Percentiles rank a stretch among this genome's conserved stretches.
Evolutionary conservation across 768 basidiomycete species (phyloP).

Genomic region (Lactifluus subvellereus): DNA sequence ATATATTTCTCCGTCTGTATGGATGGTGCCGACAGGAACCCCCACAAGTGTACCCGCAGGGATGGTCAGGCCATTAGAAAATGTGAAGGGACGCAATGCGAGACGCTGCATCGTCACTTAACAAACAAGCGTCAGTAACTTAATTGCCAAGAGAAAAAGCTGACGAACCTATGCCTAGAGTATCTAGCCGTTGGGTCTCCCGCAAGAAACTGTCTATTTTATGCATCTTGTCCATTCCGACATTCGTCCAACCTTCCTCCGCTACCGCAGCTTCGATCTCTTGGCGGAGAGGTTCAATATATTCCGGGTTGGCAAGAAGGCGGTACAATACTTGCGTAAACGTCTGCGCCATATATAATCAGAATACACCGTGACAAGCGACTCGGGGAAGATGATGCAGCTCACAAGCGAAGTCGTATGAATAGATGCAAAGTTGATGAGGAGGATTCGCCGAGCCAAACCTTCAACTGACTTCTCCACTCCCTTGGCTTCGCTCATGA

Average conservation of each 20-base stretch:
- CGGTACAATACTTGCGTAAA: conserved; percentile 21
- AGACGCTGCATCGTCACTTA: conserved; percentile 24
- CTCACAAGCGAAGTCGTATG: conserved; percentile 34
- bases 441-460: conserved; percentile 31
- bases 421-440: conserved; percentile 36
- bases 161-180: conserved; percentile 5
- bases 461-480: conserved; percentile 30
- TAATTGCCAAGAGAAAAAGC: background rate
- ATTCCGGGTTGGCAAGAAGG: conserved; percentile 26
- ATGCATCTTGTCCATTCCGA: conserved; percentile 24
- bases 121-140: background rate
- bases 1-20: conserved; percentile 40
- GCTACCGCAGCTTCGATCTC: conserved; percentile 23
- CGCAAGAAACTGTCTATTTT: conserved; percentile 29
- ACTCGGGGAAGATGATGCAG: too few species aligned
- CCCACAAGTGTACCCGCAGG: conserved; percentile 38
- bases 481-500: conserved; percentile 31
- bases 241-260: conserved; percentile 21
- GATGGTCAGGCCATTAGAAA: conserved; percentile 34
- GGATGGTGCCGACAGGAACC: conserved; percentile 32
- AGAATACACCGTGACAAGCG: background rate
- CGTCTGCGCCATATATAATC: background rate
- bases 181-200: conserved; percentile 24
- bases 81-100: conserved; percentile 28
- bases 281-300: conserved; percentile 25